Evolutionary conservation across 164 flowering plant genomes (phyloP).

Genomic region (Chimonanthus salicifolius): DNA sequence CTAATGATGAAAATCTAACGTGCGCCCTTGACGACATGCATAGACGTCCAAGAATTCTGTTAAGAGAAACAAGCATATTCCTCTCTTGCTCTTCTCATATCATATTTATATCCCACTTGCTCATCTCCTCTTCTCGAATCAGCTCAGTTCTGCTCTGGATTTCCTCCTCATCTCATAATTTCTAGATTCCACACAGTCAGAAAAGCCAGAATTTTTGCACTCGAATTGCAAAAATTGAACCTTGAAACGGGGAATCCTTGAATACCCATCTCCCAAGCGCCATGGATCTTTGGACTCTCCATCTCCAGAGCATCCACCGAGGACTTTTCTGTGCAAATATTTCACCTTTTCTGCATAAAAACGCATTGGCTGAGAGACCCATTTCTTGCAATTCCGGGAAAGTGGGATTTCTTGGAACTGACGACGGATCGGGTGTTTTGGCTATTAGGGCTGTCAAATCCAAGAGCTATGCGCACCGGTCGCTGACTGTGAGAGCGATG

Average conservation of each 20-base stretch:
- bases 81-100: not conserved
- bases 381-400: constrained; percentile 11
- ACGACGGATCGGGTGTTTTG: constrained; percentile 3
- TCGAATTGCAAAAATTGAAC: not conserved
- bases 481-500: constrained; percentile 18
- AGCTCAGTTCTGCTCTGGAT: not conserved
- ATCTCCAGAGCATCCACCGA: constrained; percentile 8
- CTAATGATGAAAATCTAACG: not conserved
- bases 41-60: not conserved
- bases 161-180: not conserved
- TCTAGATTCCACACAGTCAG: not conserved
- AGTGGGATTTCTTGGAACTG: constrained; percentile 5
- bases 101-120: not conserved
- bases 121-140: not conserved
- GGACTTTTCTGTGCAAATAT: constrained; percentile 13
- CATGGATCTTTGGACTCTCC: constrained; percentile 18
- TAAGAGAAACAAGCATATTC: not conserved
- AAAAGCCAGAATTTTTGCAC: not conserved
- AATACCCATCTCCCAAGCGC: not conserved
- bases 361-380: constrained; percentile 6
- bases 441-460: constrained; percentile 11
- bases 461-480: constrained; percentile 8
- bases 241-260: not conserved
- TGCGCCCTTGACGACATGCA: not conserved
- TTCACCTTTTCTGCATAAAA: constrained; percentile 8